phyloP scores from a whole-genome alignment of 2,329 filamentous ascomycete species.

The Ilyonectria destructans region DNA sequence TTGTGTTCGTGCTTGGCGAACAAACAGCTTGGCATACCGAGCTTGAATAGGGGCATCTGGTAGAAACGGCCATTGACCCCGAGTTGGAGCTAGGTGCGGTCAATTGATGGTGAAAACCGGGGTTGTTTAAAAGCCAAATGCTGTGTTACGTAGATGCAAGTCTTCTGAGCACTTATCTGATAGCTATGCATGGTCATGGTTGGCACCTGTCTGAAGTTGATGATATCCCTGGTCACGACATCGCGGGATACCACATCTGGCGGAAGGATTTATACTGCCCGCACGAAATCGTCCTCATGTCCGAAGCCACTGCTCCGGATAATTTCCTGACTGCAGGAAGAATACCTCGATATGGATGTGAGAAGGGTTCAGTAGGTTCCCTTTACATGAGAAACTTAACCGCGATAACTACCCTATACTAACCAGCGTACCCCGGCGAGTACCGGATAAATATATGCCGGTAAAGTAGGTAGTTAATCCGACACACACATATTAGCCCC shows the following conservation, averaged over 20 bases:
- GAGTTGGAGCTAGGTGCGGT: slow-evolving; percentile 2
- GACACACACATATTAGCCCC: too few relatives aligned
- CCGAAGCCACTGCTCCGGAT: not conserved
- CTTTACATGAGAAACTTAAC: too few relatives aligned
- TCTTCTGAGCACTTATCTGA: not conserved
- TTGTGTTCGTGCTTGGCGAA: not conserved
- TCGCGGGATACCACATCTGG: not conserved
- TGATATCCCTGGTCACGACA: not conserved
- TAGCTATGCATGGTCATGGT: not conserved
- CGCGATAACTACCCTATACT: too few relatives aligned
- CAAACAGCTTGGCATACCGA: slow-evolving; percentile 1
- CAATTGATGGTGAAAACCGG: not conserved
- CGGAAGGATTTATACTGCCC: not conserved
- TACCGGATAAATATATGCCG: too few relatives aligned
- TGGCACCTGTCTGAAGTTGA: slow-evolving; percentile 13
- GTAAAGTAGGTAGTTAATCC: too few relatives aligned
- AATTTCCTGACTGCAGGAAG: not conserved
- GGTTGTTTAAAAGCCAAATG: not conserved
- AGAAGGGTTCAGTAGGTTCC: too few relatives aligned
- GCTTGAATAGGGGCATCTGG: not conserved
- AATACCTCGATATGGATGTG: not conserved
- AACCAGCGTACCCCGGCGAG: too few relatives aligned
- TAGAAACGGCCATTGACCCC: not conserved
- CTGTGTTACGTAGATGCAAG: not conserved
- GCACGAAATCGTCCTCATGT: not conserved